Conservation (phyloP, 1,139 yeast species). For the Sugiyamaella japonica region DNA sequence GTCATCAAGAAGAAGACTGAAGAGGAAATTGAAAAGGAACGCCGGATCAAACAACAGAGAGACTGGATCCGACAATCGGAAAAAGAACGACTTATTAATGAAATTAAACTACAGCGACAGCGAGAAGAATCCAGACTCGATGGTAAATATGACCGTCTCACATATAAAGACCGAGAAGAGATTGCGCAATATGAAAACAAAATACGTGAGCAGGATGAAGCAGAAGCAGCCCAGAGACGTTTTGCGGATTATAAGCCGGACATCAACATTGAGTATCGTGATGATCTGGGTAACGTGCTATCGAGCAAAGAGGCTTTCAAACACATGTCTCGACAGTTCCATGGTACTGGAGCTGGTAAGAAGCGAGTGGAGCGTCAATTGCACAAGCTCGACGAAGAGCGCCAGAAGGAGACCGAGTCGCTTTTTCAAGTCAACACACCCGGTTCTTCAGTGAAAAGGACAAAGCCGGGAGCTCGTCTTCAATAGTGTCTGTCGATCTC, state of each 20-base stretch:
- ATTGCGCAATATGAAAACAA: constrained; percentile 46
- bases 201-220: constrained; percentile 35
- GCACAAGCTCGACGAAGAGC: constrained; percentile 41
- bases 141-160: constrained; percentile 36
- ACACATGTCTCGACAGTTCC: constrained; percentile 80
- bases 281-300: constrained; percentile 66
- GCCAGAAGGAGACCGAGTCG: constrained; percentile 33
- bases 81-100: constrained; percentile 31
- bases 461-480: not conserved
- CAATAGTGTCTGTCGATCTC: not conserved
- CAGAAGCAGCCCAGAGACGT: constrained; percentile 37
- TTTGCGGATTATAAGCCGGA: constrained; percentile 61
- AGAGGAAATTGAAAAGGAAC: constrained; percentile 29
- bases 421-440: constrained; percentile 24
- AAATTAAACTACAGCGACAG: constrained; percentile 38
- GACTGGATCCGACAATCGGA: constrained; percentile 34
- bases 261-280: constrained; percentile 63
- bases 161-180: constrained; percentile 40
- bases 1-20: constrained; percentile 37
- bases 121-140: constrained; percentile 37
- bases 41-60: constrained; percentile 31
- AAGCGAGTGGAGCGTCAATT: constrained; percentile 45
- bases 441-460: constrained; percentile 3
- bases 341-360: constrained; percentile 60
- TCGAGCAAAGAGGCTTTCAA: constrained; percentile 80